Conservation (phyloP, 139 green algal genomes). For the Gonium pectorale region DNA sequence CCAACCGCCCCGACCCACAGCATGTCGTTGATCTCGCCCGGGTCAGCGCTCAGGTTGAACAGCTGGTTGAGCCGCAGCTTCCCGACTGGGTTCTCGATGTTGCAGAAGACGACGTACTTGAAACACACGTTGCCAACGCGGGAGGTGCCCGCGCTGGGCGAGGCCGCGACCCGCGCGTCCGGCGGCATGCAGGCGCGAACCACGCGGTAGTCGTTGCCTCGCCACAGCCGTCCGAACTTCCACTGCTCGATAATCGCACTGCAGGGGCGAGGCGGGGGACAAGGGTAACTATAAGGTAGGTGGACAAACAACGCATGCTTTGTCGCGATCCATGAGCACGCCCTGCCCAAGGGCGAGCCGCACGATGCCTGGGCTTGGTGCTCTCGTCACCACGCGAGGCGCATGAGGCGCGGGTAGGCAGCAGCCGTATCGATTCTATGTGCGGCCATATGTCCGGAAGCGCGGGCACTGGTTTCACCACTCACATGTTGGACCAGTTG, state of each 20-base stretch:
- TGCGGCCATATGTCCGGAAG: not conserved
- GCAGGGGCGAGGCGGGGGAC: not conserved
- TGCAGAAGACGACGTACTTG: conserved; percentile 33
- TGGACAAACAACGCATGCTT: not conserved
- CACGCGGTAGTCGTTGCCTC: conserved; percentile 33
- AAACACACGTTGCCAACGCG: not conserved
- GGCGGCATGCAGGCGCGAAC: conserved; percentile 15
- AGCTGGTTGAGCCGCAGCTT: not conserved
- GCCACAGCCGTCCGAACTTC: not conserved
- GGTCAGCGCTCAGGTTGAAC: conserved; percentile 25
- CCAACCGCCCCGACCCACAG: not conserved
- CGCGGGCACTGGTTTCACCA: not conserved
- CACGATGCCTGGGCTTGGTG: not conserved
- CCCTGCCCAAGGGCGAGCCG: not conserved
- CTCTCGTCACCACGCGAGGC: too few relatives aligned
- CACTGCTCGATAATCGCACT: not conserved
- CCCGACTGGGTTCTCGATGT: not conserved
- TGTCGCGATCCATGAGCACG: not conserved
- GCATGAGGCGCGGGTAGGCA: too few relatives aligned
- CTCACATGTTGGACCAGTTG: not conserved
- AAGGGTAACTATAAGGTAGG: not conserved
- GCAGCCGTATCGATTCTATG: not conserved
- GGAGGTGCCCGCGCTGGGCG: too few relatives aligned
- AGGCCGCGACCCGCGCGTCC: not conserved
- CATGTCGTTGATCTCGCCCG: conserved; percentile 2